Evolutionary conservation across 805 yeast species (phyloP), one percentile per base, ranked within the genome.

Genomic region (Saturnispora dispora): DNA sequence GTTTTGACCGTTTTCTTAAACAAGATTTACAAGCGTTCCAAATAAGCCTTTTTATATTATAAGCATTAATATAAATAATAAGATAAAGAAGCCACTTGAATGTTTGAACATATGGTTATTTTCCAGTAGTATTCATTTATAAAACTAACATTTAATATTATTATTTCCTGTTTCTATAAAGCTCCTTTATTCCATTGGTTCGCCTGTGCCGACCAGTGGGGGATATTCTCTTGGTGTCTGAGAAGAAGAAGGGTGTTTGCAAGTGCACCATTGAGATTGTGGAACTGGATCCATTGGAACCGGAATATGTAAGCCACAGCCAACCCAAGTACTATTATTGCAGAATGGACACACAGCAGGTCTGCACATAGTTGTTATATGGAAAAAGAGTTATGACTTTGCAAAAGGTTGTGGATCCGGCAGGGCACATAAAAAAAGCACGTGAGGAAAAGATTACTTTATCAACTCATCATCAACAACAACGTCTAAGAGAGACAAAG

Each of bases 21-120:
- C 67, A 93, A 93, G 73, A 86, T 93, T 62, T 93, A 93, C 82
- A 90, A 89, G 75, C 86, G 99, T 69, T 78, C 83, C 56, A 93
- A 91, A 74, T 91, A 79, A 46, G 35, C 33, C 27, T 25, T 30
- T 30, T 30, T 30, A 30, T 30, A 30, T 30, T 30, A 30, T 30
- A 30, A 30, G 33, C 33, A 30, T 30, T 30, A 9, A 9, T 30
- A 30, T 30, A 30, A 30, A 8, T 30, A 30, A 30, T 13, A 10
- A 30, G 33, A 30, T 8, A 30, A 13, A 30, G 33, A 30, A 30
- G 27, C 27, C 27, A 25, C 27, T 25, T 15, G 18, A 9, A 9
- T 18, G 23, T 23, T 11, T 33, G 9, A 20, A 41, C 25, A 36
- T 41, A 52, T 30, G 32, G 17, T 15, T 41, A n/a, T 32, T 36